These are phyloP conservation scores for Saccharomycopsis synnaedendra DNA, from an alignment of 805 yeast genomes.

Conservation along the genomic window DNA sequence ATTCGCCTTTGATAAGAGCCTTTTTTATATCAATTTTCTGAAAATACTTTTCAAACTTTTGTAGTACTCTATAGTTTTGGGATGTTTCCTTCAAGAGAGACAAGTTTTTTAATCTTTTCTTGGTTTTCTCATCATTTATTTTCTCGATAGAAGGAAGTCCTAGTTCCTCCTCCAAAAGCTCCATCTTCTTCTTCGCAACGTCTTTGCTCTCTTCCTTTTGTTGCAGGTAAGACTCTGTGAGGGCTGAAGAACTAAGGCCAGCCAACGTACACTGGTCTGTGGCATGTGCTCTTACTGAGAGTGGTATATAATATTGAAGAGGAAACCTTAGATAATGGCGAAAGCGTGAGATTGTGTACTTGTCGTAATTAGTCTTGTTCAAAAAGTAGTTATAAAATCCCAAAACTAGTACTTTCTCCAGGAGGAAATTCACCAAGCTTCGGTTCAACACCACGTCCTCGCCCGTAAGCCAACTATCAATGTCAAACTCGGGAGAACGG, in stretches of 20 bases:
- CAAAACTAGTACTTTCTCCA: constrained; percentile 4
- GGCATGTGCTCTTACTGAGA: constrained; percentile 16
- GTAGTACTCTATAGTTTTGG: constrained; percentile 6
- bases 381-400: constrained; percentile 25
- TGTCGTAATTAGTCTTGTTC: constrained; percentile 46
- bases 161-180: constrained; percentile 8
- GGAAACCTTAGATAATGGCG: constrained; percentile 53
- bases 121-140: background rate
- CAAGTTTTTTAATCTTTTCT: constrained; percentile 4
- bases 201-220: background rate
- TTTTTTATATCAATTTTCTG: constrained; percentile 1
- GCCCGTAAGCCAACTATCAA: constrained; percentile 1
- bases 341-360: constrained; percentile 45
- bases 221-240: background rate
- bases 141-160: constrained; percentile 5
- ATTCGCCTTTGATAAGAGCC: background rate
- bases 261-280: constrained; percentile 1
- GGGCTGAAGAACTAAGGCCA: background rate
- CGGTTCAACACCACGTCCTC: constrained; percentile 2
- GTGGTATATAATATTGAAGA: constrained; percentile 61
- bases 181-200: constrained; percentile 3
- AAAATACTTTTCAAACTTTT: constrained; percentile 2
- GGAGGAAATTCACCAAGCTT: constrained; percentile 6
- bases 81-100: constrained; percentile 8
- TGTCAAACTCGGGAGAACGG: background rate